Conservation (phyloP, 139 green algal species). For the Chlamydomonas asymmetrica region DNA sequence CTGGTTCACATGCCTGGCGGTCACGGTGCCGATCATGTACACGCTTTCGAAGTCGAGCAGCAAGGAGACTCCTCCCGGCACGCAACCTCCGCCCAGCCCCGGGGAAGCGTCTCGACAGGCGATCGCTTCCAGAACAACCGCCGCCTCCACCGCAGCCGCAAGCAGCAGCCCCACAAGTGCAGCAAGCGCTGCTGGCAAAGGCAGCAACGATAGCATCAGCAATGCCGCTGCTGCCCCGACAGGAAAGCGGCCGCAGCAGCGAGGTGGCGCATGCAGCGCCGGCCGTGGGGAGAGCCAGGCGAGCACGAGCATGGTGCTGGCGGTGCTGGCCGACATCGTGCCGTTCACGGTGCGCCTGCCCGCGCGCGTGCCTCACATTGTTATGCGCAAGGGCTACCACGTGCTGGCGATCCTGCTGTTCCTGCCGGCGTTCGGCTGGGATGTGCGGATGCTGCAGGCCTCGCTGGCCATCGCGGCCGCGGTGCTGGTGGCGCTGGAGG, state of each 20-base stretch:
- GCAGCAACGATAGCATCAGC: background rate
- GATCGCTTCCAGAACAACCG: constrained; percentile 16
- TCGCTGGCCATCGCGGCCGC: constrained; percentile 35
- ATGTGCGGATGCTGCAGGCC: constrained; percentile 65
- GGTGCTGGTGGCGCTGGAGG: constrained; percentile 24
- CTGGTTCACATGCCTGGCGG: constrained; percentile 56
- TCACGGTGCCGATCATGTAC: constrained; percentile 55
- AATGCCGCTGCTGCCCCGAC: background rate
- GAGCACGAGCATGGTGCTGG: background rate
- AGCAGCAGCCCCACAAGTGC: background rate
- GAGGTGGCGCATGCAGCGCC: background rate
- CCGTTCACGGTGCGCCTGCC: background rate
- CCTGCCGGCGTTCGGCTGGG: constrained; percentile 63
- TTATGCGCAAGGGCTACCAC: constrained; percentile 80
- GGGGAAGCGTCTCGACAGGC: no score
- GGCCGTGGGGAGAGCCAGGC: constrained; percentile 10
- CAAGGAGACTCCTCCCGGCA: no score
- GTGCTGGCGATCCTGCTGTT: constrained; percentile 75
- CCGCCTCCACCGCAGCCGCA: background rate
- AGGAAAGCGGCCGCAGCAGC: background rate
- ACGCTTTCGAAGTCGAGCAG: constrained; percentile 15
- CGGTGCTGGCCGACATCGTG: background rate
- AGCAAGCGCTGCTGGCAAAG: constrained; percentile 18
- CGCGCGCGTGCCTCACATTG: constrained; percentile 39
- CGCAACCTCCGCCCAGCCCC: no score